Evolutionary conservation across 805 yeast species (phyloP).

Genomic region (Yamadazyma insecticola): DNA sequence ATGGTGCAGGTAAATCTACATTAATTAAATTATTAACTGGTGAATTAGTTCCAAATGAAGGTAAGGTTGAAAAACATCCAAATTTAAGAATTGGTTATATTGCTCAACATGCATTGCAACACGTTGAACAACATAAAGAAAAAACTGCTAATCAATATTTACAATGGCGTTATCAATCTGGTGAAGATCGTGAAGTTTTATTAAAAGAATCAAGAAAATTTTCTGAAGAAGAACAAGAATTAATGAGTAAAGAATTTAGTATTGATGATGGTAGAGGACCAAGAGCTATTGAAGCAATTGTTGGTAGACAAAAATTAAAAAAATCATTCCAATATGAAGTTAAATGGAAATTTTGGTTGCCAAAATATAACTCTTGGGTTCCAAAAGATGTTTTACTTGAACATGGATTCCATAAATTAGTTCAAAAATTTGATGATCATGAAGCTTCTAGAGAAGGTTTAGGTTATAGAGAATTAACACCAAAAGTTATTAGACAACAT

Average conservation of each 20-base stretch:
- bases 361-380: slow-evolving; percentile 92
- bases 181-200: slow-evolving; percentile 96
- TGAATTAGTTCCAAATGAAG: slow-evolving; percentile 79
- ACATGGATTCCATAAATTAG: slow-evolving; percentile 44
- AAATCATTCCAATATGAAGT: slow-evolving; percentile 95
- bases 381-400: slow-evolving; percentile 77
- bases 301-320: slow-evolving; percentile 95
- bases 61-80: slow-evolving; percentile 96
- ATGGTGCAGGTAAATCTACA: slow-evolving; percentile 99
- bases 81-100: slow-evolving; percentile 96
- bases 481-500: slow-evolving; percentile 91
- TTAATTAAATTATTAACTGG: slow-evolving; percentile 90
- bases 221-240: slow-evolving; percentile 65
- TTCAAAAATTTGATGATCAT: slow-evolving; percentile 44
- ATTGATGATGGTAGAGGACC: slow-evolving; percentile 84
- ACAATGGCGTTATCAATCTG: slow-evolving; percentile 97
- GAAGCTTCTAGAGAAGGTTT: slow-evolving; percentile 48
- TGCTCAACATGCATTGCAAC: slow-evolving; percentile 98
- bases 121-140: slow-evolving; percentile 95
- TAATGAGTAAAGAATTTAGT: slow-evolving; percentile 75
- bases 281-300: slow-evolving; percentile 87
- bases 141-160: slow-evolving; percentile 96
- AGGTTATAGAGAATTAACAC: slow-evolving; percentile 55
- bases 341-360: slow-evolving; percentile 84
- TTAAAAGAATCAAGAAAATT: slow-evolving; percentile 90